Percentiles rank a stretch among this genome's conserved stretches.
phyloP scores from a whole-genome alignment of 2,329 filamentous ascomycete species.

The Ramularia endophylla region DNA sequence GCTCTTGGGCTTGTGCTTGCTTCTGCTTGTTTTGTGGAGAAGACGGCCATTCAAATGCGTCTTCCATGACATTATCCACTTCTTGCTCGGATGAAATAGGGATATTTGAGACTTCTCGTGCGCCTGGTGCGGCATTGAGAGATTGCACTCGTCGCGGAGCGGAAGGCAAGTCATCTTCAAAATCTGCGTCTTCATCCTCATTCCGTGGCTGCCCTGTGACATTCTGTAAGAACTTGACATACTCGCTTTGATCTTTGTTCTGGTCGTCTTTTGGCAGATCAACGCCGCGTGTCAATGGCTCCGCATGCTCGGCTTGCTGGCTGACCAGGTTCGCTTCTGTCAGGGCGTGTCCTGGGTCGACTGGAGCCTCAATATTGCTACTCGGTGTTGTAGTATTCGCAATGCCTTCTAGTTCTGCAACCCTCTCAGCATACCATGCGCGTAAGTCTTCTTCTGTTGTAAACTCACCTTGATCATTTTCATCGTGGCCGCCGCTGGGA shows the following conservation, averaged over 20 bases:
- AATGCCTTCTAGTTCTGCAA: too few relatives aligned
- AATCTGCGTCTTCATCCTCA: neutral
- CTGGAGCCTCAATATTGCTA: neutral
- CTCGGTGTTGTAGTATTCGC: neutral
- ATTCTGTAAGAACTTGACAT: slow-evolving; percentile 20
- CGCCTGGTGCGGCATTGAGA: too few relatives aligned
- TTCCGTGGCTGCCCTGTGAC: neutral
- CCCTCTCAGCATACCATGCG: slow-evolving; percentile 3
- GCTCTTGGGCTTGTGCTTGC: neutral
- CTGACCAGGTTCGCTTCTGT: slow-evolving; percentile 30
- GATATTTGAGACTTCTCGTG: neutral
- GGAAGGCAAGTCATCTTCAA: too few relatives aligned
- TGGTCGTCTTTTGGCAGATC: slow-evolving; percentile 29
- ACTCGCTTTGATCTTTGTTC: slow-evolving; percentile 24
- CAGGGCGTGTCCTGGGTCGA: slow-evolving; percentile 17
- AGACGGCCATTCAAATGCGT: slow-evolving; percentile 12
- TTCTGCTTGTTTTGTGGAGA: slow-evolving; percentile 7
- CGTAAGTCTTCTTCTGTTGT: neutral
- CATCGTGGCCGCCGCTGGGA: neutral
- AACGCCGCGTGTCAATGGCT: slow-evolving; percentile 16
- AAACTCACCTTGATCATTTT: neutral
- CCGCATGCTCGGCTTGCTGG: slow-evolving; percentile 24
- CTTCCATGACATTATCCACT: slow-evolving; percentile 7
- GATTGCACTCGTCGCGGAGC: too few relatives aligned
- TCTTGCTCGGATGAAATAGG: slow-evolving; percentile 11